A percentile compares a stretch with the other conserved stretches of the same genome.
Conservation (phyloP, 768 basidiomycete species). For the Pleurotus tuber-regium region DNA sequence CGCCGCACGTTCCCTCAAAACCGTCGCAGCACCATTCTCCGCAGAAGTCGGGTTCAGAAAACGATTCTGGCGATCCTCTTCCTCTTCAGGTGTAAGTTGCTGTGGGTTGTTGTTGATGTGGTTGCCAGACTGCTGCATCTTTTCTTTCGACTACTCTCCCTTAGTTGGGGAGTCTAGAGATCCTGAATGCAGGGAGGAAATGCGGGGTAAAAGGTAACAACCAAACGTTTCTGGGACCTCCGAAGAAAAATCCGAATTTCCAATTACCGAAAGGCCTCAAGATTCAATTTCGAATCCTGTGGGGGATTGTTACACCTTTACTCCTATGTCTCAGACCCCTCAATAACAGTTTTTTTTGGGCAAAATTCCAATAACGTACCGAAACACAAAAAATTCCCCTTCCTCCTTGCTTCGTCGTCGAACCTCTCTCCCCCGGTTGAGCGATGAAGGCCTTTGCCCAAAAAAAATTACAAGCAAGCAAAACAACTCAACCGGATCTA, state of each 20-base stretch:
- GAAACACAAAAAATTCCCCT: not conserved
- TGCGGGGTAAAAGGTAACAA: constrained; percentile 9
- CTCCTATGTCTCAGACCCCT: constrained; percentile 8
- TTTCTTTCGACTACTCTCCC: no score
- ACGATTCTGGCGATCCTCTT: constrained; percentile 60
- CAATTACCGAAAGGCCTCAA: no score
- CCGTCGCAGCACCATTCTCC: constrained; percentile 43
- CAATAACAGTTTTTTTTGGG: no score
- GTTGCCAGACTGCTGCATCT: constrained; percentile 30
- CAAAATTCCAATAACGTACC: not conserved
- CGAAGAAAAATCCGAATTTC: constrained; percentile 11
- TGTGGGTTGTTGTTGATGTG: constrained; percentile 23
- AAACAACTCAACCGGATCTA: constrained; percentile 6
- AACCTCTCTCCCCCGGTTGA: not conserved
- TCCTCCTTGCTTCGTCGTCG: not conserved
- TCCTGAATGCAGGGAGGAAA: constrained; percentile 18
- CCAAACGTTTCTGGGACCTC: no score
- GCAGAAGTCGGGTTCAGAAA: constrained; percentile 42
- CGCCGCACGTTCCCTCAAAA: constrained; percentile 60
- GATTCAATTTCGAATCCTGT: no score
- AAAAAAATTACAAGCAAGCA: not conserved
- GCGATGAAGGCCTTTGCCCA: not conserved
- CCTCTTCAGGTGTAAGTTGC: constrained; percentile 29
- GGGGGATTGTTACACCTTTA: no score
- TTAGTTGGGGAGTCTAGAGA: not conserved